Evolutionary conservation across 352 stramenopile species (phyloP), one percentile per base, ranked within the genome.

Genomic region (Lagenidium giganteum): DNA sequence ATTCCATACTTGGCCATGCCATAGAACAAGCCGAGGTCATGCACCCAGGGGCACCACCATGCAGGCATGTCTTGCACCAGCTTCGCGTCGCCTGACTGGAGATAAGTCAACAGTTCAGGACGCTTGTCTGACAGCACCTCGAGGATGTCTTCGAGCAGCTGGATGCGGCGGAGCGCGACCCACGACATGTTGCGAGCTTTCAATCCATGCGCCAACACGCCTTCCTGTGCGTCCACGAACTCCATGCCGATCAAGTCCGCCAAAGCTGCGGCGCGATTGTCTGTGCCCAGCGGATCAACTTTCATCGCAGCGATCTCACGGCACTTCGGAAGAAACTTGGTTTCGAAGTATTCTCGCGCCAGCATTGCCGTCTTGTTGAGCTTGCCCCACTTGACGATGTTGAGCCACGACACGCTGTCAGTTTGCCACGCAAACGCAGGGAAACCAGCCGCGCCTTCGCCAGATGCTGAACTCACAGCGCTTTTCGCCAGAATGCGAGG

Each of bases 41-140:
- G 77, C 18, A 87, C 64, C 77, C 77, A 89, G 6, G 77, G 77
- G 38, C 77, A 89, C 77, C 77, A 89, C 77, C 77, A 89, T 16
- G 83, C 67, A 5, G 77, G 77, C 71, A 89, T 86, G 36, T 73
- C 61, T 3, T 52, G 38, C 40, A 84, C 71, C 11, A 84, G 49
- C 33, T 54, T 42, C n/a, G 61, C 37, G 20, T 51, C 57, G 29
- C 76, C 73, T 8, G 77, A 89, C 1, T 68, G 59, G 23, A 89
- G 48, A 17, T 66, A 58, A 20, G 42, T 22, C 12, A 73, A 49
- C 13, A 89, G 41, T 9, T 44, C 52, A n/a, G 24, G 30, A 21
- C 44, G 43, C 8, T 58, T 52, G 16, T 42, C 26, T 7, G 63
- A 68, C 21, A 85, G 30, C 13, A 87, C 60, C 13, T 73, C 58